phyloP scores from a whole-genome alignment of 768 basidiomycete species.

The Leucosporidium creatinivorum region DNA sequence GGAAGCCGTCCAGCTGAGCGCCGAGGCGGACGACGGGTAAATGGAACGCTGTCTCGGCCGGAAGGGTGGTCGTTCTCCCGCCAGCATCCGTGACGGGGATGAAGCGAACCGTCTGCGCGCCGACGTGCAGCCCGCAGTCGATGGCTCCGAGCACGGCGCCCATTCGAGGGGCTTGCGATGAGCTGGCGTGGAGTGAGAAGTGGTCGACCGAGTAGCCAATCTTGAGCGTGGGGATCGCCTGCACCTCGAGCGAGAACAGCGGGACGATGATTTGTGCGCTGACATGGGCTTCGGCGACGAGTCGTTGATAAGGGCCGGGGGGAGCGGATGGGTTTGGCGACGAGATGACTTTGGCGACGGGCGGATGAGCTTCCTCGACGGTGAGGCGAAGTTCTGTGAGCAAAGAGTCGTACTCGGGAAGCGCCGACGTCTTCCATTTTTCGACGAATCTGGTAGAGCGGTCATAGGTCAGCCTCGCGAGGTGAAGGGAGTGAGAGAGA shows the following conservation, averaged over 20 bases:
- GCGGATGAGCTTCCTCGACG: slow-evolving; percentile 17
- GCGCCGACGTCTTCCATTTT: slow-evolving; percentile 72
- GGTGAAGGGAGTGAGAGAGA: slow-evolving; percentile 32
- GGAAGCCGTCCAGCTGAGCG: not conserved
- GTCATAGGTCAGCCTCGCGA: slow-evolving; percentile 37
- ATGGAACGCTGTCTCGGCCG: slow-evolving; percentile 4
- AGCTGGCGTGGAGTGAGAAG: not conserved
- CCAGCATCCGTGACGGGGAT: slow-evolving; percentile 4
- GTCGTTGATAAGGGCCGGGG: not conserved
- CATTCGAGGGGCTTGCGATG: not conserved
- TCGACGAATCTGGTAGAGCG: slow-evolving; percentile 54
- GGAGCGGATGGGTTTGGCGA: not conserved
- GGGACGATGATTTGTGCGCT: slow-evolving; percentile 15
- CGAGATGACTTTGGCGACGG: not conserved
- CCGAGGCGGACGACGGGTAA: slow-evolving; percentile 3
- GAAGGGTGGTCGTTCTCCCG: not conserved
- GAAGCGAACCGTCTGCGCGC: slow-evolving; percentile 28
- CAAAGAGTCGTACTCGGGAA: slow-evolving; percentile 49
- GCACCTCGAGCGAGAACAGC: slow-evolving; percentile 21
- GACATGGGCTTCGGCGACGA: slow-evolving; percentile 2
- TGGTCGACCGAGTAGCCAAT: slow-evolving; percentile 23
- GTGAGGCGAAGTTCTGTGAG: slow-evolving; percentile 26
- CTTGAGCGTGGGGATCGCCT: slow-evolving; percentile 30
- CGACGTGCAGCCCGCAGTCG: slow-evolving; percentile 25
- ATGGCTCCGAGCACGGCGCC: not conserved